Conservation (phyloP, 805 yeast species). For the Yarrowia sp. region DNA sequence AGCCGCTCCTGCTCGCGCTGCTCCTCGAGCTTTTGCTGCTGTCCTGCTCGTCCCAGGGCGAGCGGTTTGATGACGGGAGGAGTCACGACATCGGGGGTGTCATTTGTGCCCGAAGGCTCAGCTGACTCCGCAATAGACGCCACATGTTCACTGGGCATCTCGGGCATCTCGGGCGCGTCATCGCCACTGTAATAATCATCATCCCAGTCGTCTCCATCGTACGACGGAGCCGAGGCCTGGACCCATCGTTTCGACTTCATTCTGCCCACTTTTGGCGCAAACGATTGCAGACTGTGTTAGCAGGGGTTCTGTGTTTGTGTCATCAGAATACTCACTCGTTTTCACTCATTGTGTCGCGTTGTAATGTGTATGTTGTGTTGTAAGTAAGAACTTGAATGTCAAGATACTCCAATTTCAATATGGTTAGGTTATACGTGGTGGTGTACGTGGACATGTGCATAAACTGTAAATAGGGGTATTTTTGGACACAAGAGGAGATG, state of each 20-base stretch:
- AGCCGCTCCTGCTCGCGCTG: slow-evolving; percentile 11
- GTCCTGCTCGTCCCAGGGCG: slow-evolving; percentile 19
- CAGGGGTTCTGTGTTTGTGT: too few species aligned
- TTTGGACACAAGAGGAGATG: not conserved
- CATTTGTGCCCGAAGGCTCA: not conserved
- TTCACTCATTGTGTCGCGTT: not conserved
- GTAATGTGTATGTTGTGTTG: not conserved
- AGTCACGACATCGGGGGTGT: too few species aligned
- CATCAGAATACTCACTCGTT: slow-evolving; percentile 12
- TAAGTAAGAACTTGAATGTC: too few species aligned
- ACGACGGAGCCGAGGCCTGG: slow-evolving; percentile 36
- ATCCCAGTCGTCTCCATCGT: slow-evolving; percentile 40
- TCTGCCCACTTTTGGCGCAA: slow-evolving; percentile 33
- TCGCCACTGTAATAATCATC: slow-evolving; percentile 31
- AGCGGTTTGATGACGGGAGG: slow-evolving; percentile 10
- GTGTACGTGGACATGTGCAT: slow-evolving; percentile 15
- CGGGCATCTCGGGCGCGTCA: slow-evolving; percentile 31
- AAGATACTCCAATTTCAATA: too few species aligned
- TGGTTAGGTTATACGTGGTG: not conserved
- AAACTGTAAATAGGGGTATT: slow-evolving; percentile 9
- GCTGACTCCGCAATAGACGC: not conserved
- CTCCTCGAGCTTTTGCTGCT: slow-evolving; percentile 18
- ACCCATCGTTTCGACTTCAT: slow-evolving; percentile 41
- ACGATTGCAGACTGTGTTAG: slow-evolving; percentile 30
- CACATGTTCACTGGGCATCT: slow-evolving; percentile 31